These are phyloP conservation scores for Melanogaster broomeanus DNA, from an alignment of 768 basidiomycete genomes.

Conservation along the genomic window DNA sequence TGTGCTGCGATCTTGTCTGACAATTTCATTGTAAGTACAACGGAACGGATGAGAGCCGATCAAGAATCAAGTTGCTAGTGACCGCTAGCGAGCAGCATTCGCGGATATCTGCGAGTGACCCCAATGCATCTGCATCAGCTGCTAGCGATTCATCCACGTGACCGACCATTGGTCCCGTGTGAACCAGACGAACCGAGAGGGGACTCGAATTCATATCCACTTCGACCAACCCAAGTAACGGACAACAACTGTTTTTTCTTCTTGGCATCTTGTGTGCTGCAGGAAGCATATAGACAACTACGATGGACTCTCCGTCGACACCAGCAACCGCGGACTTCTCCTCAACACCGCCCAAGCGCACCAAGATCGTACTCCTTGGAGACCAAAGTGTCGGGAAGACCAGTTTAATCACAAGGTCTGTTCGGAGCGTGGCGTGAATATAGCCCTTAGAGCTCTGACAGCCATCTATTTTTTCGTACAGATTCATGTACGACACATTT, in stretches of 20 bases:
- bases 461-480: conserved; percentile 31
- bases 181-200: background rate
- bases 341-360: conserved; percentile 88
- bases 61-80: too few relatives aligned
- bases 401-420: conserved; percentile 91
- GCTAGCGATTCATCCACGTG: too few relatives aligned
- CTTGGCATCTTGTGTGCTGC: background rate
- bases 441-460: background rate
- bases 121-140: too few relatives aligned
- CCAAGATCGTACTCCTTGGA: conserved; percentile 93
- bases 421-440: conserved; percentile 14
- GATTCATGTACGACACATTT: conserved; percentile 99
- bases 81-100: background rate
- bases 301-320: conserved; percentile 57
- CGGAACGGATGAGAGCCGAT: too few relatives aligned
- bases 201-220: conserved; percentile 8
- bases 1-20: conserved; percentile 62
- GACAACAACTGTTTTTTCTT: background rate
- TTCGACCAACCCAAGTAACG: conserved; percentile 11
- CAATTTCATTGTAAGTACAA: conserved; percentile 64
- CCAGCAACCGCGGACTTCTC: conserved; percentile 84
- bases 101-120: too few relatives aligned
- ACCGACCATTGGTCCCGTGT: too few relatives aligned
- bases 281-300: background rate
- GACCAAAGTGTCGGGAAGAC: conserved; percentile 99